These are phyloP conservation scores for Cystobasidium onofrii DNA, from an alignment of 768 basidiomycete genomes.

Conservation along the genomic window DNA sequence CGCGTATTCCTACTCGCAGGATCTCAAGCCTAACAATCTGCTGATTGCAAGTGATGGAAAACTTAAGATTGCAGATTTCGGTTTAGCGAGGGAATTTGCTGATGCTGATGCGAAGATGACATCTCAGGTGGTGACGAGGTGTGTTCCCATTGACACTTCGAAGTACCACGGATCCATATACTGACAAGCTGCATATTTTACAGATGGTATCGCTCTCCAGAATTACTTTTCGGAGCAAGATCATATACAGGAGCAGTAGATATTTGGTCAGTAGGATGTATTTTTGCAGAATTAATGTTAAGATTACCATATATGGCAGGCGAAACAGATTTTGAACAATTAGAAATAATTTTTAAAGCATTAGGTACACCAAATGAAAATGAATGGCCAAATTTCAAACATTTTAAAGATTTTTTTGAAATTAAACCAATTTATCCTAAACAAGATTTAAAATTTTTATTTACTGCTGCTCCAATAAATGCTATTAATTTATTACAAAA, in stretches of 20 bases:
- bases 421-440: constrained; percentile 72
- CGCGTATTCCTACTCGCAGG: constrained; percentile 54
- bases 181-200: background rate
- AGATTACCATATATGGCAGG: constrained; percentile 91
- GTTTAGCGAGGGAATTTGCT: constrained; percentile 89
- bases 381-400: constrained; percentile 92
- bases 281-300: constrained; percentile 94
- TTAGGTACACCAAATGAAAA: constrained; percentile 92
- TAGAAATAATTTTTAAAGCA: constrained; percentile 87
- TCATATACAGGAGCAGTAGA: constrained; percentile 95
- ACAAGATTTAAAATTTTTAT: constrained; percentile 70
- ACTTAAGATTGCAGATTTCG: constrained; percentile 97
- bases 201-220: constrained; percentile 97
- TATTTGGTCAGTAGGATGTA: constrained; percentile 95
- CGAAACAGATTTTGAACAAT: constrained; percentile 91
- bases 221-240: constrained; percentile 87
- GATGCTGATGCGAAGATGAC: constrained; percentile 97
- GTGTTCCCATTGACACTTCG: constrained; percentile 39
- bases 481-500: constrained; percentile 71
- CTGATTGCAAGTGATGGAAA: constrained; percentile 82
- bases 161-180: too few relatives aligned
- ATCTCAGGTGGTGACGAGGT: constrained; percentile 95
- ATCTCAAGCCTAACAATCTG: constrained; percentile 97
- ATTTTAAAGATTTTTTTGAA: constrained; percentile 79
- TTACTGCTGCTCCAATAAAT: constrained; percentile 81